These are phyloP conservation scores for Ophiocordyceps camponoti-saundersi DNA, from an alignment of 2,329 filamentous ascomycete genomes.

Conservation along the genomic window DNA sequence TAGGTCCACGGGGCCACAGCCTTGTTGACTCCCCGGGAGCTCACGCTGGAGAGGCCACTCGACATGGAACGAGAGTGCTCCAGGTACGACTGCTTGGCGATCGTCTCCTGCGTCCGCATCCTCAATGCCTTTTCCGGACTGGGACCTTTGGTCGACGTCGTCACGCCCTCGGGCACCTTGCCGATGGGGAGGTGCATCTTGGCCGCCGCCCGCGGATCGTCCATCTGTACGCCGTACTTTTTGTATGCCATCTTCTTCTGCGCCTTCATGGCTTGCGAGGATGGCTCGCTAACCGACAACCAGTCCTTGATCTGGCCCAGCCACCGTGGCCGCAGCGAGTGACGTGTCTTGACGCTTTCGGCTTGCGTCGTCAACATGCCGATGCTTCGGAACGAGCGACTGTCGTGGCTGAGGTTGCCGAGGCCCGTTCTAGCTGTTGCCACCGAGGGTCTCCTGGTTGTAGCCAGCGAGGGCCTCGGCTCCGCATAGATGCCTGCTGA, in stretches of 20 bases:
- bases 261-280: slow-evolving; percentile 27
- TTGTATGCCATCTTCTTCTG: slow-evolving; percentile 25
- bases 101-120: slow-evolving; percentile 16
- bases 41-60: slow-evolving; percentile 15
- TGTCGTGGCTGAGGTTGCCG: neutral
- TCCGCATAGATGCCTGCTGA: neutral
- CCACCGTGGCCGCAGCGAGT: slow-evolving; percentile 16
- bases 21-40: slow-evolving; percentile 12
- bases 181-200: slow-evolving; percentile 29
- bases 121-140: slow-evolving; percentile 26
- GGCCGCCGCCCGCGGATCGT: slow-evolving; percentile 24
- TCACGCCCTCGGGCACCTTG: slow-evolving; percentile 25
- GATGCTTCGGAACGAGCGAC: neutral
- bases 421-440: neutral
- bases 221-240: slow-evolving; percentile 23
- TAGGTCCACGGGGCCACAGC: slow-evolving; percentile 14
- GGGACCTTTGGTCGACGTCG: slow-evolving; percentile 27
- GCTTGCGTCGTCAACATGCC: neutral
- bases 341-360: neutral
- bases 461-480: neutral
- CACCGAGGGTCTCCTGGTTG: neutral
- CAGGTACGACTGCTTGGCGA: slow-evolving; percentile 11
- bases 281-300: slow-evolving; percentile 31
- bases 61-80: slow-evolving; percentile 15
- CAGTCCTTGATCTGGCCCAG: slow-evolving; percentile 28